These are phyloP conservation scores for Tieghemiomyces parasiticus DNA, from an alignment of 192 early-diverging fungal species.

Conservation along the genomic window DNA sequence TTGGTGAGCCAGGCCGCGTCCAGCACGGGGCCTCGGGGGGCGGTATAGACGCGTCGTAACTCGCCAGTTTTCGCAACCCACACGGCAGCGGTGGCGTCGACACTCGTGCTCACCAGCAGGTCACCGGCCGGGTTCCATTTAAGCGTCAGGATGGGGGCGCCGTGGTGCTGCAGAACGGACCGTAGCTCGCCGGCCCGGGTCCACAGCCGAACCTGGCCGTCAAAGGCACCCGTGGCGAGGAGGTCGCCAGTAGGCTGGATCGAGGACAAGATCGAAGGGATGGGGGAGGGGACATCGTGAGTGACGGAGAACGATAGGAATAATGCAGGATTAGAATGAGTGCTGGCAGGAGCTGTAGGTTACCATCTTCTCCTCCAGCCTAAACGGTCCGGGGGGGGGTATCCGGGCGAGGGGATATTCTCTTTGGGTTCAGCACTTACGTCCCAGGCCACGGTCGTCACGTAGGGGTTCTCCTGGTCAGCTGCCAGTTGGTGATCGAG, in stretches of 20 bases:
- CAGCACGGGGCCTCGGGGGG: constrained; percentile 30
- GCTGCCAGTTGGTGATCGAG: constrained; percentile 31
- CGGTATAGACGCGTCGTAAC: constrained; percentile 3
- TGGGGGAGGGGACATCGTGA: constrained; percentile 6
- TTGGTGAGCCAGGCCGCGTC: constrained; percentile 79
- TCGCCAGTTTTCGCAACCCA: constrained; percentile 66
- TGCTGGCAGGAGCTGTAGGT: background rate
- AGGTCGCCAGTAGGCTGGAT: constrained; percentile 46
- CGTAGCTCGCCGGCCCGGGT: constrained; percentile 39
- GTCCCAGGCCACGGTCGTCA: constrained; percentile 68
- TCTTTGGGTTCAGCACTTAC: constrained; percentile 24
- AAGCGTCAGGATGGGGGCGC: constrained; percentile 58
- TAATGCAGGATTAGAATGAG: background rate
- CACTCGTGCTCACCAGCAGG: constrained; percentile 47
- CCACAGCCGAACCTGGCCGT: constrained; percentile 66
- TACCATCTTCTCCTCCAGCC: background rate
- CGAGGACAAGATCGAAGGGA: background rate
- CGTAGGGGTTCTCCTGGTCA: constrained; percentile 38
- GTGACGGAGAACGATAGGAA: background rate
- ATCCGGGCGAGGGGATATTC: background rate
- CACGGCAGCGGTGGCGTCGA: constrained; percentile 58
- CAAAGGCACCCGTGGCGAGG: constrained; percentile 64
- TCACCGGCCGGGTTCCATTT: constrained; percentile 61
- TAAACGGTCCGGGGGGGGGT: background rate
- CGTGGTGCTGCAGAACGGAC: constrained; percentile 39